Base-by-base conservation (phyloP, 2,329 filamentous ascomycete species). In the Didymella segeticola region DNA sequence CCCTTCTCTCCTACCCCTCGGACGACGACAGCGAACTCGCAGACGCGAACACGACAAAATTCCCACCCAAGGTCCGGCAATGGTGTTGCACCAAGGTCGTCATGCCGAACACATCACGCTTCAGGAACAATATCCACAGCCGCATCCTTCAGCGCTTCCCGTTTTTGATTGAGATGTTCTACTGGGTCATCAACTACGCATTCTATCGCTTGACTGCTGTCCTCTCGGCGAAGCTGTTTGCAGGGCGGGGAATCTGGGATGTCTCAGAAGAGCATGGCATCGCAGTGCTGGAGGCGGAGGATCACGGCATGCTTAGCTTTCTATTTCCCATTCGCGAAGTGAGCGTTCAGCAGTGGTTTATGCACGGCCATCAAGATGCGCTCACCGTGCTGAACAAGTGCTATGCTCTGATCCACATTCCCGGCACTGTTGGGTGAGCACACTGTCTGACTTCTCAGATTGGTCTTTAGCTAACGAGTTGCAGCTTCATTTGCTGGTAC, bases 81-180 rank as follows among this genome's bases (percentile, higher is more conserved):
- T 81, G 80, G 61, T 83, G 79, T 61, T 81, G 84, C n/a, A 69
- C 79, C 36, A 69, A 78, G 15, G 67, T 84, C 53, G 66, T 73
- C 9, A 86, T 80, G 5, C 85, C 84, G 10, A 86, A 86, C 63
- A 83, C 84, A 2, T 82, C 82, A 3, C 80, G 83, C n/a, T 89
- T 87, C 70, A 78, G 80, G 31, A 78, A 82, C 55, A 74, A 87
- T 67, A 69, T 82, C 42, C 86, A 88, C 69, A 87, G 83, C 56
- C 79, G 85, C 22, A 79, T 89, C 49, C 77, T 89, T 53, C 83
- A 87, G 68, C 86, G 86, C 66, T 88, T 86, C 60, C 87, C 87
- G 4, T 89, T 89, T 67, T 71, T 89, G 48, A 80, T 89, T 42
- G 87, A 89, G 71, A 89, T 89, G 85, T 89, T 89, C 70, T 89